Evolutionary conservation across 305 asterid genomes (phyloP), one percentile per base, ranked within the genome.

Genomic region (Fraxinus dipetala): DNA sequence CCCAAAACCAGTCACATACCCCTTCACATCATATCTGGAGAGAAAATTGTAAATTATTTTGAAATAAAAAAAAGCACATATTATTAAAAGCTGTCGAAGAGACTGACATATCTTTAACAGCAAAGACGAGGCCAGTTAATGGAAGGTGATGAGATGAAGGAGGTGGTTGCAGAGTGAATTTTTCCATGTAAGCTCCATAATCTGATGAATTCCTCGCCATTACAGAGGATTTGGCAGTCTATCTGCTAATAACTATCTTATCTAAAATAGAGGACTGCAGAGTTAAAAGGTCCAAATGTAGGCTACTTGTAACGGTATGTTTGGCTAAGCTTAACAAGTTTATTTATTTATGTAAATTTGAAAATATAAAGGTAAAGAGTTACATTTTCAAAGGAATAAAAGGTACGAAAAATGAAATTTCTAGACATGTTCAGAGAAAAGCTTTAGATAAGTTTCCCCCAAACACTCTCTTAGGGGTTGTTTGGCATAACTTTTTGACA

Each of bases 1-100:
- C 72, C 98, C 98, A 72, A 95, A 95, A 31, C 98, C 95, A 59
- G 96, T 90, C 78, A 92, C 93, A 59, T 90, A 70, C 16, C 98
- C 98, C 31, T 92, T 90, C 78, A 93, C 80, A 83, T 94, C 95
- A 82, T 92, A 94, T 86, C 98, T 93, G 87, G 22, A 0, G 31
- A 32, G 79, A 75, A 75, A 56, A 5, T 63, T 75, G 5, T 34
- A 1, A 30, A 5, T 31, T 11, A 78, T 32, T 79, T 59, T 45
- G 40, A 32, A 36, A 80, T 26, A 34, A 67, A 18, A 51, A 36
- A 36, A 36, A 43, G 74, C 31, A 8, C 14, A 31, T 28, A 28
- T 6, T 7, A 54, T 1, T 31, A 51, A 65, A 78, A 73, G 22
- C 8, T 7, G n/a, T n/a, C 10, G 18, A 18, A 20, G 59, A 40